Evolutionary conservation across 352 stramenopile species (phyloP).

Genomic region (Blastocystis sp.): DNA sequence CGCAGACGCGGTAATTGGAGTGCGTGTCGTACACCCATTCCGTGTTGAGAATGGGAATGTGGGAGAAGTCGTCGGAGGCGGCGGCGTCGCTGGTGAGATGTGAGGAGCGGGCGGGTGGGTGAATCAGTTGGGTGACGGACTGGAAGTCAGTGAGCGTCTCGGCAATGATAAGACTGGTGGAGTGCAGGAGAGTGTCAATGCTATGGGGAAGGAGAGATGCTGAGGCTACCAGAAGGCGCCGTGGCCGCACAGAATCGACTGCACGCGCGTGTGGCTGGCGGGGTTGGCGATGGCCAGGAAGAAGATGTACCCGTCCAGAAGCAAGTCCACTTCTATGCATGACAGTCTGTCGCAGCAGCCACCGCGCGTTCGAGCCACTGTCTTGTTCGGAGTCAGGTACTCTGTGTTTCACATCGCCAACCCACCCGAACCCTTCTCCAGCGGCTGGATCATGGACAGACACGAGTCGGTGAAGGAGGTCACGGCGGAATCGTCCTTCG

Average conservation of each 20-base stretch:
- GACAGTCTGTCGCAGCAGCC: neutral
- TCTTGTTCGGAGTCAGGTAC: constrained; percentile 60
- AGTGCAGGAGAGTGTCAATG: constrained; percentile 21
- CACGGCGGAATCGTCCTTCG: neutral
- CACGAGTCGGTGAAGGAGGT: constrained; percentile 24
- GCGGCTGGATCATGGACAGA: constrained; percentile 28
- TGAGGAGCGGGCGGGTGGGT: neutral
- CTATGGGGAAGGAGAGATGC: neutral
- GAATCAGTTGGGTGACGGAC: neutral
- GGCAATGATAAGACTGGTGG: constrained; percentile 44
- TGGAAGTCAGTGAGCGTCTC: constrained; percentile 57
- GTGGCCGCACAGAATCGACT: constrained; percentile 32
- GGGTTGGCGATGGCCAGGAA: constrained; percentile 20
- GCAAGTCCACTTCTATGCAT: constrained; percentile 33
- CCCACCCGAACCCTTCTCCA: constrained; percentile 5
- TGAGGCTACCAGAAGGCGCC: constrained; percentile 21
- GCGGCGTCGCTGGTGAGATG: neutral
- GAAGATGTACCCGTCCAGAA: constrained; percentile 56
- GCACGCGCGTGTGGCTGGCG: neutral
- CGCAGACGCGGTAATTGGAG: neutral
- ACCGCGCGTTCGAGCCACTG: constrained; percentile 31
- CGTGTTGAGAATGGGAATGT: constrained; percentile 47
- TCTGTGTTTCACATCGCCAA: neutral
- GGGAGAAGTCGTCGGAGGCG: neutral
- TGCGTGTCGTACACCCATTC: constrained; percentile 60